Evolutionary conservation across 2,329 filamentous ascomycete genomes (phyloP).

Genomic region (Davidsoniella eucalypti): DNA sequence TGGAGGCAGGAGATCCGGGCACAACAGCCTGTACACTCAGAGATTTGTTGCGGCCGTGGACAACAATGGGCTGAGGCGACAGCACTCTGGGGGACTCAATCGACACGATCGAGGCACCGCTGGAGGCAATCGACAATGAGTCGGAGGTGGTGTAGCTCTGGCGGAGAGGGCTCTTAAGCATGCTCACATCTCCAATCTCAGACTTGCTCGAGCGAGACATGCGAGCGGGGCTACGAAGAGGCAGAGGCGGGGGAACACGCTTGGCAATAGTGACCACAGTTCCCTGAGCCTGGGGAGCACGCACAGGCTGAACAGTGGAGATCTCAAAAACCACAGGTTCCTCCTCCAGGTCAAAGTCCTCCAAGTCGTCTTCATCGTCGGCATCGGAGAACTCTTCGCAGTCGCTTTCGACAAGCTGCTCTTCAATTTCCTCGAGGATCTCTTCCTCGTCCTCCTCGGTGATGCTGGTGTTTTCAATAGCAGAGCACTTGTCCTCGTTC

Average conservation of each 20-base stretch:
- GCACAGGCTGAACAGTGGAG: constrained; percentile 33
- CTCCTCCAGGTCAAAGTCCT: constrained; percentile 36
- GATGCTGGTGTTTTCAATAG: constrained; percentile 1
- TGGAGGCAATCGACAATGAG: constrained; percentile 3
- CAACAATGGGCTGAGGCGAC: constrained; percentile 2
- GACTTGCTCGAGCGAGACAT: constrained; percentile 33
- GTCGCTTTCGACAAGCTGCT: constrained; percentile 21
- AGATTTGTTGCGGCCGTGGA: constrained; percentile 3
- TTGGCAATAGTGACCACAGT: constrained; percentile 76
- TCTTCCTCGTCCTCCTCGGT: constrained; percentile 13
- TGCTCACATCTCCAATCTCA: constrained; percentile 43
- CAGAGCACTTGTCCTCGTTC: constrained; percentile 6
- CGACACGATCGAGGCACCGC: constrained; percentile 5
- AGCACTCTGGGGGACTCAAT: constrained; percentile 3
- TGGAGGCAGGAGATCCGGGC: constrained; percentile 4
- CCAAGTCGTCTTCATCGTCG: constrained; percentile 28
- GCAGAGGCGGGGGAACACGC: constrained; percentile 59
- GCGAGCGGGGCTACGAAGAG: constrained; percentile 58
- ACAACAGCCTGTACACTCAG: constrained; percentile 5
- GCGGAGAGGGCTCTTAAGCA: constrained; percentile 33
- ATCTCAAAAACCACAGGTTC: constrained; percentile 54
- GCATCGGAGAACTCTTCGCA: constrained; percentile 14
- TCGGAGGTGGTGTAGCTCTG: constrained; percentile 25
- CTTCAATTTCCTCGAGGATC: constrained; percentile 19
- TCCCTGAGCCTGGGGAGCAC: constrained; percentile 47